A percentile compares a stretch with the other conserved stretches of the same genome.
Evolutionary conservation across 1,284 basidiomycete species (phyloP).

Genomic region (Rugosomyces carneus): DNA sequence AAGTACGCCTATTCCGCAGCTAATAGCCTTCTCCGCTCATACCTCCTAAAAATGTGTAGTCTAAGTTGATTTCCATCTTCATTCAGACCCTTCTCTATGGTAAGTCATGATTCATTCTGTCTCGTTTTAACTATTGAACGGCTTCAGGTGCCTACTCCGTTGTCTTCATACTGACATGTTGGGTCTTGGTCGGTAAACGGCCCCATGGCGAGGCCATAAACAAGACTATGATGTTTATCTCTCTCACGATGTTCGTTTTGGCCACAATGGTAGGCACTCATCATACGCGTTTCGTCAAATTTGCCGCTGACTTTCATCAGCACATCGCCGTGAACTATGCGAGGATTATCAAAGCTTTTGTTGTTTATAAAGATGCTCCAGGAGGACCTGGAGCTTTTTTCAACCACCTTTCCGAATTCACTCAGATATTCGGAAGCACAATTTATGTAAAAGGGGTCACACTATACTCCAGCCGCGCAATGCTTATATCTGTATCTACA

Average conservation of each 20-base stretch:
- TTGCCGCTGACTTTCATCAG: conserved; percentile 10
- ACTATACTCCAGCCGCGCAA: too few species aligned
- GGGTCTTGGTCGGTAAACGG: conserved; percentile 19
- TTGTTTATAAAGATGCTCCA: conserved; percentile 15
- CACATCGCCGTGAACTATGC: conserved; percentile 23
- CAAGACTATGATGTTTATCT: conserved; percentile 20
- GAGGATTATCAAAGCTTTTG: conserved; percentile 20
- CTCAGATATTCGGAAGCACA: conserved; percentile 24
- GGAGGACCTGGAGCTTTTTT: conserved; percentile 19
- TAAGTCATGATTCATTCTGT: conserved; percentile 1
- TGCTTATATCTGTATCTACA: too few species aligned
- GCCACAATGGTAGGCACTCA: conserved; percentile 22
- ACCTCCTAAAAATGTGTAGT: conserved; percentile 4
- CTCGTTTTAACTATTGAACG: background rate
- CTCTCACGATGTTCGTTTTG: conserved; percentile 22
- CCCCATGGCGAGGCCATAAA: conserved; percentile 16
- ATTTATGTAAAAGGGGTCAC: too few species aligned
- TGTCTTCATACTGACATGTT: conserved; percentile 21
- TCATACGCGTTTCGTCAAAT: background rate
- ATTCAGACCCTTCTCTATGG: conserved; percentile 22
- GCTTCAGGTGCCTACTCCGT: conserved; percentile 20
- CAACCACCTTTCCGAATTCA: conserved; percentile 23
- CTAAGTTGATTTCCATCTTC: conserved; percentile 20
- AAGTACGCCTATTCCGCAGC: background rate
- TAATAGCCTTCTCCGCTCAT: background rate